These are phyloP conservation scores for Kazachstania viticola DNA, from an alignment of 805 yeast species.

Conservation along the genomic window DNA sequence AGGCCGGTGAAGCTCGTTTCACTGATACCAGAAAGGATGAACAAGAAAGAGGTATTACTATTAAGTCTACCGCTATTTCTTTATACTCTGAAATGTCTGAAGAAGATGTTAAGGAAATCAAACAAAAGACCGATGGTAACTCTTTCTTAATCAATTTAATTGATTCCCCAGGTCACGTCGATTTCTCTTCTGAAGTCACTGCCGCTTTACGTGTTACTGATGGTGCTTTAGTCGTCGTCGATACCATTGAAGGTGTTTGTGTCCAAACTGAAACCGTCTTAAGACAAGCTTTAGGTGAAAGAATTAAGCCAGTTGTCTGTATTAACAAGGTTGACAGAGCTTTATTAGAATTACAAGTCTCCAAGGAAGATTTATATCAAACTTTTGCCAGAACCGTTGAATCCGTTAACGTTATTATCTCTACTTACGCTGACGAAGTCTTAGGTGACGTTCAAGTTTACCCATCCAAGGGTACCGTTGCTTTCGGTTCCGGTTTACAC, in stretches of 20 bases:
- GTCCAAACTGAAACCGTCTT: constrained; percentile 99
- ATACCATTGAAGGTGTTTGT: constrained; percentile 99
- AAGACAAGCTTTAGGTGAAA: constrained; percentile 98
- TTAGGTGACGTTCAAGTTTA: constrained; percentile 96
- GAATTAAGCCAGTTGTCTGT: constrained; percentile 97
- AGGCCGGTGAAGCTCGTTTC: constrained; percentile 99
- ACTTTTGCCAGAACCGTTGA: constrained; percentile 97
- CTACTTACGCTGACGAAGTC: constrained; percentile 83
- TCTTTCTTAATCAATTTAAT: constrained; percentile 94
- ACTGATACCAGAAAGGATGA: constrained; percentile 88
- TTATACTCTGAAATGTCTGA: constrained; percentile 76
- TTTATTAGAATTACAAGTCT: constrained; percentile 93
- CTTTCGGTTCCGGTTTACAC: constrained; percentile 99
- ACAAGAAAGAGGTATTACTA: constrained; percentile 68
- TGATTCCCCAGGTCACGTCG: constrained; percentile 99
- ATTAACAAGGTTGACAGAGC: constrained; percentile 99
- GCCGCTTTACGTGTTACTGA: constrained; percentile 99
- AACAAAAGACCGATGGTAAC: constrained; percentile 81
- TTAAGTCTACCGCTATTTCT: constrained; percentile 97
- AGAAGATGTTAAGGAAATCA: constrained; percentile 78
- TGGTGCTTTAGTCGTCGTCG: constrained; percentile 99
- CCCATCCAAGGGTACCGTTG: constrained; percentile 99
- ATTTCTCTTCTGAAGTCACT: constrained; percentile 98
- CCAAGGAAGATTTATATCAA: constrained; percentile 98
- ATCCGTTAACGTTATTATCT: constrained; percentile 96